Base-by-base conservation (phyloP, 257 asterid species). In the Nicotiana knightiana region DNA sequence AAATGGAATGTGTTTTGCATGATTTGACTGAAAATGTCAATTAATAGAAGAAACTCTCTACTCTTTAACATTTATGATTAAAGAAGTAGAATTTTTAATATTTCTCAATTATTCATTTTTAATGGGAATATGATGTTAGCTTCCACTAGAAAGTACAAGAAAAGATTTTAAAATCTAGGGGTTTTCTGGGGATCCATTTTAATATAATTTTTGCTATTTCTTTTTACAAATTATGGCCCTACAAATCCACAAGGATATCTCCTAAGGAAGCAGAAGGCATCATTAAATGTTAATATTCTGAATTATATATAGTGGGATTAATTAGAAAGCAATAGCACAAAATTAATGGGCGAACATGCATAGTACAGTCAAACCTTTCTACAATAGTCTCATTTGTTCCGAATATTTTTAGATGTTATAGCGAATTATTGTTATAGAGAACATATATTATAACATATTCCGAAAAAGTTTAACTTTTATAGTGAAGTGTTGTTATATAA, bases 51-150 rank as follows among this genome's bases (percentile, higher is more conserved):
- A 4, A 54, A 81, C 68, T 39, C 61, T 30, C 63, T 4, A 12
- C 11, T 66, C 75, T 78, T 77, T n/a, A 70, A 21, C 35, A 35
- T 24, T 46, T 68, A 53, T 71, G 24, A 71, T 71, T 58, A 79
- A 2, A 67, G 35, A 46, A 73, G 24, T 30, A 59, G 21, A 77
- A 13, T 55, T 5, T 17, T 67, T 33, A 17, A 10, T 51, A 12
- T 17, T 46, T 51, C 26, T 1, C 39, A 11, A 57, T 46, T 53
- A 66, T 83, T 67, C n/a, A 35, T 39, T 35, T 54, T 66, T 78
- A 46, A 55, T 78, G 58, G 86, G 73, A 83, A 67, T 67, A 66
- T 67, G 81, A 77, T 67, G 55, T 83, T 77, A 67, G n/a, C 57
- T 78, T 78, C 75, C 75, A 43, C 59, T 61, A 30, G 32, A 59